Conservation (phyloP, 495 filamentous ascomycete genomes). For the Aspergillus incahuasiensis region DNA sequence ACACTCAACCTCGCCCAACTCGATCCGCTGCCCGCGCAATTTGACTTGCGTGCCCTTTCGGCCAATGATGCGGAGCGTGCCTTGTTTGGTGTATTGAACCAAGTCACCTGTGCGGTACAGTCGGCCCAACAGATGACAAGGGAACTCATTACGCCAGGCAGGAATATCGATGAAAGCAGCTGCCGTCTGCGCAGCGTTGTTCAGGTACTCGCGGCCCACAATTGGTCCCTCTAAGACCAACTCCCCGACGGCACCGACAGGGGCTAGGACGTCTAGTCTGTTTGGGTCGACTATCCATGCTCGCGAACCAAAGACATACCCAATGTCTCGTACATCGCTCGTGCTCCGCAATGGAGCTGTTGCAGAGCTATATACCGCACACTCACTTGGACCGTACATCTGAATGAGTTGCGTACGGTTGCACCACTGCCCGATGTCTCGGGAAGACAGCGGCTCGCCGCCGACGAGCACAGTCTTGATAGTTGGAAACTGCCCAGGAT, state of each 20-base stretch:
- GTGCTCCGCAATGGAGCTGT: background rate
- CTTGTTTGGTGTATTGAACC: slow-evolving; percentile 43
- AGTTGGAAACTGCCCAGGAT: background rate
- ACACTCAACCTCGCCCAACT: slow-evolving; percentile 37
- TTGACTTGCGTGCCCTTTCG: slow-evolving; percentile 54
- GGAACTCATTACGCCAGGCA: slow-evolving; percentile 8
- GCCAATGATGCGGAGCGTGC: slow-evolving; percentile 42
- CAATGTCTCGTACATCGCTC: background rate
- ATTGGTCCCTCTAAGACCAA: slow-evolving; percentile 55
- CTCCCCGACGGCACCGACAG: slow-evolving; percentile 57
- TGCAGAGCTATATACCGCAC: background rate
- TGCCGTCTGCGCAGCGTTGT: slow-evolving; percentile 34
- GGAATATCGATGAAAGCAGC: slow-evolving; percentile 38
- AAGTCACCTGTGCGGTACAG: slow-evolving; percentile 45
- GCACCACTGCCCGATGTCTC: background rate
- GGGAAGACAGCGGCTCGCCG: background rate
- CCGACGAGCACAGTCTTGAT: background rate
- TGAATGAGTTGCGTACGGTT: background rate
- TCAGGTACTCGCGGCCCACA: slow-evolving; percentile 48
- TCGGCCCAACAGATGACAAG: slow-evolving; percentile 6
- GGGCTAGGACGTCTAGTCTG: slow-evolving; percentile 47
- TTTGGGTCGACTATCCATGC: slow-evolving; percentile 35
- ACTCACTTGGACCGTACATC: background rate
- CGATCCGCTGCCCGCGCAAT: slow-evolving; percentile 49
- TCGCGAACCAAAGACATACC: background rate